Percentiles rank a stretch among this genome's conserved stretches.
Conservation (phyloP, 2,329 filamentous ascomycete genomes). For the Monosporascus cannonballus region DNA sequence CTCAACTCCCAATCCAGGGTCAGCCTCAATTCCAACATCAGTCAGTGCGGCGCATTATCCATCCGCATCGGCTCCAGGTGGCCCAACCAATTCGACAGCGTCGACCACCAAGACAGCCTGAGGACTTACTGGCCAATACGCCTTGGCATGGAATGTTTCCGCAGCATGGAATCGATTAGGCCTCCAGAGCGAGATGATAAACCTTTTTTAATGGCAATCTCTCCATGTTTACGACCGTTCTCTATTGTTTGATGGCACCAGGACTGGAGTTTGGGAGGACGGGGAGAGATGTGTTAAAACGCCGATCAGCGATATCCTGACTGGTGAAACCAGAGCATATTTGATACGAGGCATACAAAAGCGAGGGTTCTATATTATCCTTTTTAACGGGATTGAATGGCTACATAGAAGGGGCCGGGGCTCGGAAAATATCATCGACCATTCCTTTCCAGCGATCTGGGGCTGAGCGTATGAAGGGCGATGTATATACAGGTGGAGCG, state of each 20-base stretch:
- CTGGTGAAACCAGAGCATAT: not conserved
- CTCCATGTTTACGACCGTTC: slow-evolving; percentile 10
- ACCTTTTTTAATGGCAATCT: slow-evolving; percentile 16
- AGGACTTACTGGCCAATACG: slow-evolving; percentile 41
- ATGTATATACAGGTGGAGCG: not conserved
- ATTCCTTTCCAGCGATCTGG: not conserved
- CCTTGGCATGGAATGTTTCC: slow-evolving; percentile 26
- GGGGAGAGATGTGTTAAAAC: not conserved
- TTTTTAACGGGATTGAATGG: not conserved
- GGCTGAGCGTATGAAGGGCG: not conserved
- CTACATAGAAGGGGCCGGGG: not conserved
- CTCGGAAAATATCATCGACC: not conserved
- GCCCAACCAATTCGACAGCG: slow-evolving; percentile 24
- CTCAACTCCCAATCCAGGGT: slow-evolving; percentile 8
- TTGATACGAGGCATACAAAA: not conserved
- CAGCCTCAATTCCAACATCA: slow-evolving; percentile 12
- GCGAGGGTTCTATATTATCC: not conserved
- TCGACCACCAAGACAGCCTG: slow-evolving; percentile 35
- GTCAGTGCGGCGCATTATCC: slow-evolving; percentile 1
- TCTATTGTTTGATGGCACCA: slow-evolving; percentile 7
- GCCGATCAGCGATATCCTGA: not conserved
- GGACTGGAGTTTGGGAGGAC: not conserved
- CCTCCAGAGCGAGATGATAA: slow-evolving; percentile 21
- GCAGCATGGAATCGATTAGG: slow-evolving; percentile 19
- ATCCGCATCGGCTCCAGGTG: slow-evolving; percentile 17